phyloP scores from a whole-genome alignment of 305 asterid genomes.

The Euphrasia arctica region DNA sequence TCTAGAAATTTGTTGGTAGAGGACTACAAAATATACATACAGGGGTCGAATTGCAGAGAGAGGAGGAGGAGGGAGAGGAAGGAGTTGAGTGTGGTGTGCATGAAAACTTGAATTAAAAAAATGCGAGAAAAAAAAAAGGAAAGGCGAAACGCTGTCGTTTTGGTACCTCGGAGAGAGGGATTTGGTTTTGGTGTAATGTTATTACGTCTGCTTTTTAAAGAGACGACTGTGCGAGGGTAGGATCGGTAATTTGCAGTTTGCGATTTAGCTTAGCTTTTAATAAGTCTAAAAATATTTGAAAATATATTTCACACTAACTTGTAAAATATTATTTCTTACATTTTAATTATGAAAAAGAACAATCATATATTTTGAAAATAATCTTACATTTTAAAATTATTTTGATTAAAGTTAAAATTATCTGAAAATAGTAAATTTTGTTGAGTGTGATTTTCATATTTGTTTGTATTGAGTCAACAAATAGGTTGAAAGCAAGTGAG shows the following conservation, averaged over 20 bases:
- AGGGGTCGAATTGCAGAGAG: not conserved
- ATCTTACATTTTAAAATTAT: too few relatives aligned
- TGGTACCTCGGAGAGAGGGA: not conserved
- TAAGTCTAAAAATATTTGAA: too few relatives aligned
- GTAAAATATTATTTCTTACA: too few relatives aligned
- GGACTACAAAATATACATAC: not conserved
- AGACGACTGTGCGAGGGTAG: not conserved
- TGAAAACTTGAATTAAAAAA: not conserved
- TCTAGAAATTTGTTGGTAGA: not conserved
- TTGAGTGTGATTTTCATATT: too few relatives aligned
- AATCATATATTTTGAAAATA: too few relatives aligned
- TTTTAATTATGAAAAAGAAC: too few relatives aligned
- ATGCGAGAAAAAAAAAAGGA: not conserved
- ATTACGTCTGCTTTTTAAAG: not conserved
- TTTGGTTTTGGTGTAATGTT: not conserved
- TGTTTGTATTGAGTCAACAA: too few relatives aligned
- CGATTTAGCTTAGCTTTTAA: not conserved
- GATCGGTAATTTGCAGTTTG: not conserved
- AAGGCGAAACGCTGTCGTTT: slow-evolving; percentile 1
- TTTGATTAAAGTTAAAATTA: too few relatives aligned
- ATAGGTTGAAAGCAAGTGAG: too few relatives aligned
- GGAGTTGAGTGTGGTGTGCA: slow-evolving; percentile 8
- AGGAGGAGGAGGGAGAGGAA: not conserved
- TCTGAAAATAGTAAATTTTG: too few relatives aligned
- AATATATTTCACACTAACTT: too few relatives aligned